These are phyloP conservation scores for Synura sp. DNA, from an alignment of 352 stramenopile genomes.

Conservation along the genomic window DNA sequence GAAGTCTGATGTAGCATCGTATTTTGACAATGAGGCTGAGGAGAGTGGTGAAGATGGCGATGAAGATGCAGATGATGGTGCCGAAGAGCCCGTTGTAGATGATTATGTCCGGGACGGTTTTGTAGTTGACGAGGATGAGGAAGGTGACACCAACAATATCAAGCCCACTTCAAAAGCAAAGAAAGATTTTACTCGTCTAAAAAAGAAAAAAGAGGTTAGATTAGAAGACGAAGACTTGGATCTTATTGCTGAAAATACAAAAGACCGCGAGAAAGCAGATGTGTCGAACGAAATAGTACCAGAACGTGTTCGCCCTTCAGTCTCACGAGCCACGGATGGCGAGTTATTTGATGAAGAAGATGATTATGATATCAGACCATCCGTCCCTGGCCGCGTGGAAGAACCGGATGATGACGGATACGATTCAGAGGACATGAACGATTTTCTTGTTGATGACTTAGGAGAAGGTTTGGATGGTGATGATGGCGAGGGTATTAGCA, in stretches of 20 bases:
- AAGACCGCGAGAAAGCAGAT: background rate
- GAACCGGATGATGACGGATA: background rate
- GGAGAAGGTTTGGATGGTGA: background rate
- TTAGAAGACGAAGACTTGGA: background rate
- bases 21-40: background rate
- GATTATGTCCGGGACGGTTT: constrained; percentile 10
- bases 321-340: background rate
- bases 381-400: background rate
- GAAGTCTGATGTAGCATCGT: background rate
- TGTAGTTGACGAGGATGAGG: constrained; percentile 1
- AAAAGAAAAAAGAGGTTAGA: background rate
- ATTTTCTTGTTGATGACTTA: background rate
- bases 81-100: background rate
- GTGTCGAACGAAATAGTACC: background rate
- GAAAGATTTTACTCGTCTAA: background rate
- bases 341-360: background rate
- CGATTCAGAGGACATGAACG: background rate
- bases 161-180: background rate
- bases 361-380: background rate
- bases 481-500: background rate
- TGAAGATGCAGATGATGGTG: constrained; percentile 3
- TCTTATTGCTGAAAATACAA: background rate
- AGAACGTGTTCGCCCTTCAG: background rate
- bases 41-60: background rate
- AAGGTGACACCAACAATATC: background rate